Evolutionary conservation across 1,139 yeast species (phyloP).

Genomic region (Debaryomyces robertsiae): DNA sequence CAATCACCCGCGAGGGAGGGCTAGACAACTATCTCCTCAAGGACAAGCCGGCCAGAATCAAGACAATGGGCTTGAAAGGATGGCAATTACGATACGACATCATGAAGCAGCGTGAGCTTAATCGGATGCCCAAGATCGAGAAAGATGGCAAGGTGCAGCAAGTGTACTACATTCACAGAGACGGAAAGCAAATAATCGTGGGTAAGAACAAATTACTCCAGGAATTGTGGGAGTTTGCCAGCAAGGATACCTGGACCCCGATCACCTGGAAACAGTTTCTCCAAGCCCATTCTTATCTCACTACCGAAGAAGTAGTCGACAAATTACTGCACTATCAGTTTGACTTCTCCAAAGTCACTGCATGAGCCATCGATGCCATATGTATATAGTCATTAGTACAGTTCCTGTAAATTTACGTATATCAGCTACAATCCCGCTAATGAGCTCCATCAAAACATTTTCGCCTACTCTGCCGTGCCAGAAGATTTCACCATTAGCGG

Average conservation of each 20-base stretch:
- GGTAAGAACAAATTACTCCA: constrained; percentile 67
- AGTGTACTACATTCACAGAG: constrained; percentile 53
- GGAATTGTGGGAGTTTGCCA: constrained; percentile 53
- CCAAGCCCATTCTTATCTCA: constrained; percentile 39
- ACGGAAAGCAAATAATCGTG: constrained; percentile 52
- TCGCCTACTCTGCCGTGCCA: background rate
- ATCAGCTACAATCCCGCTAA: background rate
- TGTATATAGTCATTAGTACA: constrained; percentile 9
- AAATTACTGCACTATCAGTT: constrained; percentile 36
- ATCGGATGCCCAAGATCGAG: constrained; percentile 28
- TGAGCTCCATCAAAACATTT: too few species aligned
- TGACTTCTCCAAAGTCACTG: constrained; percentile 35
- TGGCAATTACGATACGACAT: constrained; percentile 86
- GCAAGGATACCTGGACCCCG: constrained; percentile 48
- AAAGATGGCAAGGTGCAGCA: constrained; percentile 37
- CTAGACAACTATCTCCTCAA: constrained; percentile 83
- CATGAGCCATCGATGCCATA: constrained; percentile 12
- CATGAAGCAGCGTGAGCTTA: constrained; percentile 37
- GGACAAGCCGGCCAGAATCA: constrained; percentile 84
- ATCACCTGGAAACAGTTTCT: constrained; percentile 49
- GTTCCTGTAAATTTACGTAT: background rate
- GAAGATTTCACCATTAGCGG: too few species aligned
- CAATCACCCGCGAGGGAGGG: constrained; percentile 92
- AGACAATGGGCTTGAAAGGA: constrained; percentile 89
- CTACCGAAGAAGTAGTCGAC: constrained; percentile 45